Evolutionary conservation across 106 monocot genomes (phyloP).

Genomic region (Hemerocallis citrina): DNA sequence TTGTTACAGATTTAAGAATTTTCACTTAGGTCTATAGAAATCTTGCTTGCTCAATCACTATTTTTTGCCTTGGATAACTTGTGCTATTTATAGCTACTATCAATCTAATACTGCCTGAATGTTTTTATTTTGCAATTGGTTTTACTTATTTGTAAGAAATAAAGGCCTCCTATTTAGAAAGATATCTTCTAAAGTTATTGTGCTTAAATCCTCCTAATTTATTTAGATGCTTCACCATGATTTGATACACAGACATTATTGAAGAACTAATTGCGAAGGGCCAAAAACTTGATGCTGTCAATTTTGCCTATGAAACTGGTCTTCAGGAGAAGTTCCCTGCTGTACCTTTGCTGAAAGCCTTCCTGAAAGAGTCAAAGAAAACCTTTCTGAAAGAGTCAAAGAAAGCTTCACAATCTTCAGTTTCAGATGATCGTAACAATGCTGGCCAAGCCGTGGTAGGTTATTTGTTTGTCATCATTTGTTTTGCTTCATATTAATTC

Average conservation of each 20-base stretch:
- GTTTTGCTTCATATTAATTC: background rate
- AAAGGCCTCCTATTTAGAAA: background rate
- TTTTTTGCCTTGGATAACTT: too few relatives aligned
- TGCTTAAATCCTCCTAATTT: background rate
- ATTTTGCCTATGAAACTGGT: slow-evolving; percentile 82
- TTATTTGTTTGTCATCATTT: background rate
- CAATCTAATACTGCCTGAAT: too few relatives aligned
- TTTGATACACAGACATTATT: slow-evolving; percentile 58
- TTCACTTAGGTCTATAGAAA: too few relatives aligned
- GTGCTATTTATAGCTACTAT: too few relatives aligned
- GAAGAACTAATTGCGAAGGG: slow-evolving; percentile 80
- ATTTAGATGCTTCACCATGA: background rate
- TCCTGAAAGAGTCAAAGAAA: slow-evolving; percentile 61
- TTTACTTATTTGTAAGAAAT: too few relatives aligned
- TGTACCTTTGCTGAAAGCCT: slow-evolving; percentile 78
- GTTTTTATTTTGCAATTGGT: too few relatives aligned
- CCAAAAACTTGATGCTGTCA: slow-evolving; percentile 88
- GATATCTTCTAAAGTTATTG: background rate
- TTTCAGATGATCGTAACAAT: slow-evolving; percentile 41
- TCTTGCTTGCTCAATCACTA: too few relatives aligned
- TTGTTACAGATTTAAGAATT: too few relatives aligned
- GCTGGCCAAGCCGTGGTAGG: slow-evolving; percentile 32
- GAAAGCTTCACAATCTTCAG: slow-evolving; percentile 18
- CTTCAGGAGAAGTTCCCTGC: slow-evolving; percentile 81
- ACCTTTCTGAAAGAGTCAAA: too few relatives aligned